phyloP scores from a whole-genome alignment of 78 protist genomes.

The Pigoraptor vietnamica region DNA sequence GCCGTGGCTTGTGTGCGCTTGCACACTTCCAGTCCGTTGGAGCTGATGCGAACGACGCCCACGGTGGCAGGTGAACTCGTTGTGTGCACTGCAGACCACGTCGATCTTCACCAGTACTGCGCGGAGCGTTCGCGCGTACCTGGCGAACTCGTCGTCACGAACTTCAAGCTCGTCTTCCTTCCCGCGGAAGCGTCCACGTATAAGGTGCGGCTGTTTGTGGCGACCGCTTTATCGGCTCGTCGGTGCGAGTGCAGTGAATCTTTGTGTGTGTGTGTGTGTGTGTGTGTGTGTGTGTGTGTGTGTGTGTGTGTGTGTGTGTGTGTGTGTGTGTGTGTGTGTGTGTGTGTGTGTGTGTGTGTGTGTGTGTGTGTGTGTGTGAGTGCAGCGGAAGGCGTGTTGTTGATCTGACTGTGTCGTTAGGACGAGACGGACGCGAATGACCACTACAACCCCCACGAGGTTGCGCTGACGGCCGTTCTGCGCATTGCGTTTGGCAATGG shows the following conservation, averaged over 20 bases:
- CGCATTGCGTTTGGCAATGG: background rate
- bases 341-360: background rate
- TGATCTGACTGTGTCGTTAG: background rate
- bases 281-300: background rate
- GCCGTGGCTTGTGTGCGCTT: no score
- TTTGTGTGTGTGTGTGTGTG: background rate
- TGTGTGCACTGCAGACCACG: background rate
- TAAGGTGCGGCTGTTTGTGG: no score
- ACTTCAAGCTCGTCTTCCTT: background rate
- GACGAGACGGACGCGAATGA: background rate
- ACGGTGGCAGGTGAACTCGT: background rate
- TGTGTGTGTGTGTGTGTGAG: background rate
- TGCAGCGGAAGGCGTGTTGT: background rate
- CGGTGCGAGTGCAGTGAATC: background rate
- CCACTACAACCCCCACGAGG: background rate
- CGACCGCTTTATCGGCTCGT: no score
- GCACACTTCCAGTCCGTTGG: no score
- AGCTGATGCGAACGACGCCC: background rate
- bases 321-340: background rate
- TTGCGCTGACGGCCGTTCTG: background rate
- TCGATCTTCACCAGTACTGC: background rate
- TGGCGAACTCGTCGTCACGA: background rate
- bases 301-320: background rate
- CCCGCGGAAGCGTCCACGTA: background rate
- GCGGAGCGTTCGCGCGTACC: background rate